Conservation (phyloP, 768 basidiomycete genomes). For the Sistotremastrum niveocremeum region DNA sequence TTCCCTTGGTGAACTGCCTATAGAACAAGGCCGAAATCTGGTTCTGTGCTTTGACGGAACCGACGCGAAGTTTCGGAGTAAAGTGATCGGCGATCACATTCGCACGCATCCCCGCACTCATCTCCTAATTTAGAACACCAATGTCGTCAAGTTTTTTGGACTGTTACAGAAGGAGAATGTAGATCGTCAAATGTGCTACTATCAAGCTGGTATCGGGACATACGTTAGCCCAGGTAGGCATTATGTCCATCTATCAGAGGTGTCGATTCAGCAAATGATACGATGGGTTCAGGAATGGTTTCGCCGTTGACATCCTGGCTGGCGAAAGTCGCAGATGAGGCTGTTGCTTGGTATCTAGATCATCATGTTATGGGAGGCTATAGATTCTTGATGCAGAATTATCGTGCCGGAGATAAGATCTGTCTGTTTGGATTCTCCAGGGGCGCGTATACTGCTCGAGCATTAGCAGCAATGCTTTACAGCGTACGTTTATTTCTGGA, state of each 20-base stretch:
- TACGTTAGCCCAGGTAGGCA: neutral
- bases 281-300: conserved; percentile 52
- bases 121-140: conserved; percentile 35
- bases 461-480: conserved; percentile 60
- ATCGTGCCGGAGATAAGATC: conserved; percentile 56
- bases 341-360: conserved; percentile 66
- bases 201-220: conserved; percentile 36
- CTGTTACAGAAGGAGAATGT: conserved; percentile 47
- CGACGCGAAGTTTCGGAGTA: conserved; percentile 31
- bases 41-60: conserved; percentile 67
- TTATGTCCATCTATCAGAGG: neutral
- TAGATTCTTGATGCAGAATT: conserved; percentile 67
- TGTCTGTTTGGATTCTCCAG: conserved; percentile 76
- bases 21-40: conserved; percentile 9
- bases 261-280: conserved; percentile 26
- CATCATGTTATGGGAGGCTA: conserved; percentile 66
- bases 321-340: conserved; percentile 52
- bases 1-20: too few relatives aligned
- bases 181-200: conserved; percentile 50
- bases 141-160: conserved; percentile 56
- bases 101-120: neutral
- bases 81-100: conserved; percentile 20
- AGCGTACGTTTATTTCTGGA: conserved; percentile 30
- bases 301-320: conserved; percentile 43
- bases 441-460: conserved; percentile 52